Evolutionary conservation across 2,329 filamentous ascomycete species (phyloP).

Genomic region (Colletotrichum aenigma): DNA sequence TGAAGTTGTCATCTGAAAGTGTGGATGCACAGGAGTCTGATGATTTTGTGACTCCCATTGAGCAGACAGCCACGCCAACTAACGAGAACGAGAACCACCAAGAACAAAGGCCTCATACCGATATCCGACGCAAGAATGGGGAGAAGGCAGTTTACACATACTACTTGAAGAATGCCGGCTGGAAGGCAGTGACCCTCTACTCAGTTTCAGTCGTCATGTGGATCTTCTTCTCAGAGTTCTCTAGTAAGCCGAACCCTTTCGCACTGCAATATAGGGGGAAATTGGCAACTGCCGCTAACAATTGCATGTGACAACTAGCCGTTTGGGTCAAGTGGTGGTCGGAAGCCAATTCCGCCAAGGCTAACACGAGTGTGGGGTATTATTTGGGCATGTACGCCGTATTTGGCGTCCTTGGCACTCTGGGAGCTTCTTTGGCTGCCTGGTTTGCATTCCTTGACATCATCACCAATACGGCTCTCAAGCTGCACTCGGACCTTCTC

Average conservation of each 20-base stretch:
- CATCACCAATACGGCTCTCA: slow-evolving; percentile 5
- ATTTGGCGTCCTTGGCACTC: background rate
- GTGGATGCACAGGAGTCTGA: background rate
- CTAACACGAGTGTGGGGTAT: background rate
- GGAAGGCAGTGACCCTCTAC: background rate
- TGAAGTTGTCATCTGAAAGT: background rate
- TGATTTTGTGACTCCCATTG: background rate
- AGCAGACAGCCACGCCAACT: background rate
- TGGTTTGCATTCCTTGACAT: slow-evolving; percentile 11
- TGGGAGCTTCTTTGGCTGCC: background rate
- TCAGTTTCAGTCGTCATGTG: background rate
- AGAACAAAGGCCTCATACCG: background rate
- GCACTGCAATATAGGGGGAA: background rate
- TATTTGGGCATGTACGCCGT: slow-evolving; percentile 3
- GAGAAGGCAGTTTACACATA: slow-evolving; percentile 7
- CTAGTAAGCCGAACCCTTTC: background rate
- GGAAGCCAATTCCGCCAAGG: background rate
- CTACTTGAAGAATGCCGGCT: background rate
- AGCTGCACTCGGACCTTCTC: slow-evolving; percentile 1
- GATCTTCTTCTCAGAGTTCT: slow-evolving; percentile 7
- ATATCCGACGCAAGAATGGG: slow-evolving; percentile 1
- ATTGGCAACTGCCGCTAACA: no score
- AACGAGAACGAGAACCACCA: background rate
- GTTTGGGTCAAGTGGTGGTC: slow-evolving; percentile 18
- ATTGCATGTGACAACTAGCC: background rate